Conservation (phyloP, 768 basidiomycete species). For the Tubosaeta brunneosetosa region DNA sequence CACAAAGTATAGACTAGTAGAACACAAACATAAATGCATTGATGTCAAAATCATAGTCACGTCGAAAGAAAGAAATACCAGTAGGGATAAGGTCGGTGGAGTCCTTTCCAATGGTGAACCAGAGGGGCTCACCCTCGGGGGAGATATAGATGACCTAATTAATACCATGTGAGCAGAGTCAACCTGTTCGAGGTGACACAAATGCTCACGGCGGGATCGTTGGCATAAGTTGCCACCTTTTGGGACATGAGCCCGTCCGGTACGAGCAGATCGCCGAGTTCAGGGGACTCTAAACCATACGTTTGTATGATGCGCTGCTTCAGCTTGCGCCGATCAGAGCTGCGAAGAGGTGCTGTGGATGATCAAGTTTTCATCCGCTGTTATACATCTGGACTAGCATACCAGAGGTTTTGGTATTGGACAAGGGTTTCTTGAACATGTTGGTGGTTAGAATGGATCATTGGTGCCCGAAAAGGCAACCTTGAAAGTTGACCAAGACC, state of each 20-base stretch:
- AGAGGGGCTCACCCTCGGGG: conserved; percentile 65
- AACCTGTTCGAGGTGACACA: not conserved
- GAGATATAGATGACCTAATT: conserved; percentile 66
- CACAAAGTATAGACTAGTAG: conserved; percentile 67
- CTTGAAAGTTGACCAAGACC: not conserved
- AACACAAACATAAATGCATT: not conserved
- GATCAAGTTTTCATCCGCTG: not conserved
- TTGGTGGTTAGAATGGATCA: not conserved
- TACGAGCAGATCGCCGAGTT: conserved; percentile 64
- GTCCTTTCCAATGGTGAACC: conserved; percentile 72
- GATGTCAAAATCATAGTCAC: not conserved
- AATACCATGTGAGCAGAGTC: not conserved
- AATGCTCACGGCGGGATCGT: conserved; percentile 56
- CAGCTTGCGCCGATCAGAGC: conserved; percentile 70
- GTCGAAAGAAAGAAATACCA: conserved; percentile 25
- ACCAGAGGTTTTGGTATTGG: conserved; percentile 65
- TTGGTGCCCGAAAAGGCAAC: conserved; percentile 15
- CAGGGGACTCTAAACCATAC: conserved; percentile 42
- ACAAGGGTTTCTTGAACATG: conserved; percentile 80
- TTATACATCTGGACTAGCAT: not conserved
- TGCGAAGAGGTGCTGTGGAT: conserved; percentile 54
- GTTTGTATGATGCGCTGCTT: conserved; percentile 50
- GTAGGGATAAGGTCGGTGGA: conserved; percentile 71
- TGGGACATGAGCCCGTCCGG: conserved; percentile 67
- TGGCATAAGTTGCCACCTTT: conserved; percentile 62